Conservation (phyloP, 2,329 filamentous ascomycete species). For the Byssothecium circinans region DNA sequence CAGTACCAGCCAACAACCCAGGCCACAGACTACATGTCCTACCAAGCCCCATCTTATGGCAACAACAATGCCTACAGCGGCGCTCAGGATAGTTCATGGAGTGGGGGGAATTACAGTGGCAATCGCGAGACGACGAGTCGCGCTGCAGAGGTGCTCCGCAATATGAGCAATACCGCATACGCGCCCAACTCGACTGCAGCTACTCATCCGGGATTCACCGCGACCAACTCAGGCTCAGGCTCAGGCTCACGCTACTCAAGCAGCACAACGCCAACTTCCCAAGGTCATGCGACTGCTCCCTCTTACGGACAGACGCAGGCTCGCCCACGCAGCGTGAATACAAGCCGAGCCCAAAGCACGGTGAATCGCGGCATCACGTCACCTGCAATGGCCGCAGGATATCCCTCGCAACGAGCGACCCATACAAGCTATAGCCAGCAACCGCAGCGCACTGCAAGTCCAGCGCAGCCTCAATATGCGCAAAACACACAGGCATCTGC, state of each 20-base stretch:
- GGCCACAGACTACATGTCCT: constrained; percentile 31
- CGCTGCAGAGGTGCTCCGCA: constrained; percentile 37
- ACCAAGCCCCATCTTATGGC: constrained; percentile 24
- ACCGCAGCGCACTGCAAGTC: constrained; percentile 31
- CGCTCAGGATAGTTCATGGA: constrained; percentile 19
- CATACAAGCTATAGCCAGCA: constrained; percentile 27
- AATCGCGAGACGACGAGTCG: constrained; percentile 29
- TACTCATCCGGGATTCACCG: constrained; percentile 24
- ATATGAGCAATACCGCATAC: constrained; percentile 38
- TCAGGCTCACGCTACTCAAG: constrained; percentile 17
- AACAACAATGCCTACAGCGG: constrained; percentile 20
- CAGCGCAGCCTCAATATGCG: constrained; percentile 30
- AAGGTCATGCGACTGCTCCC: constrained; percentile 11
- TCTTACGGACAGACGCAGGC: constrained; percentile 28
- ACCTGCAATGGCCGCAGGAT: constrained; percentile 24
- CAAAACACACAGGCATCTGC: constrained; percentile 15
- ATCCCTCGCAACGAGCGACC: constrained; percentile 29
- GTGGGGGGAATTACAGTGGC: constrained; percentile 24
- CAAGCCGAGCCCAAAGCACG: constrained; percentile 20
- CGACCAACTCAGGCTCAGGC: constrained; percentile 11
- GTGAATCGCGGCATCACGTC: constrained; percentile 23
- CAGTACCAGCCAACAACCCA: constrained; percentile 31
- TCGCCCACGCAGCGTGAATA: constrained; percentile 32
- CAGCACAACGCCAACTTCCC: constrained; percentile 15
- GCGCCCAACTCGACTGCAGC: constrained; percentile 17